Evolutionary conservation across 202 grass and related monocot genomes (phyloP).

Genomic region (Bolboschoenoplectus hybrid): DNA sequence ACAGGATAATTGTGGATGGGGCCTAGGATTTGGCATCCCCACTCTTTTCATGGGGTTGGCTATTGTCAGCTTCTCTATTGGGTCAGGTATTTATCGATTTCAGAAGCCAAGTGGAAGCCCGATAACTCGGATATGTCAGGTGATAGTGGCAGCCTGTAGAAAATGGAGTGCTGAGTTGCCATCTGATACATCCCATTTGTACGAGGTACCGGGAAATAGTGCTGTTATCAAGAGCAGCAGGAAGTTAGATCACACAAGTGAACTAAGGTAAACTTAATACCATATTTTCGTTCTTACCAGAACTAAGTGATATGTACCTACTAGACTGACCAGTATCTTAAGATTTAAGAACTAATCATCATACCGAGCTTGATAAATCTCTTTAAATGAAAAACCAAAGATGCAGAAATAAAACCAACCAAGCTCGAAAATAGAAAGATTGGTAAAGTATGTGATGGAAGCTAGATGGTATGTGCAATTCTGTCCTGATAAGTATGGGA

Average conservation of each 20-base stretch:
- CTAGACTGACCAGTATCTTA: conserved; percentile 6
- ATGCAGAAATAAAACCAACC: not conserved
- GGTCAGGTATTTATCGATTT: conserved; percentile 52
- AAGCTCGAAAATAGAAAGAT: not conserved
- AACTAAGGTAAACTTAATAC: conserved; percentile 21
- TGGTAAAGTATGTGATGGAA: not conserved
- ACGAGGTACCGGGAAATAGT: conserved; percentile 36
- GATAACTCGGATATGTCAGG: conserved; percentile 25
- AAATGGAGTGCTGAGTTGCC: conserved; percentile 44
- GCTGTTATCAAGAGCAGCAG: conserved; percentile 45
- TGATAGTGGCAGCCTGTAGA: not conserved
- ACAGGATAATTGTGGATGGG: conserved; percentile 68
- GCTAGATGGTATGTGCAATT: not conserved
- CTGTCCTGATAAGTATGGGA: not conserved
- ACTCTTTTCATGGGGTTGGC: conserved; percentile 42
- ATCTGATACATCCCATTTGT: conserved; percentile 46
- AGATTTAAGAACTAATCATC: conserved; percentile 26
- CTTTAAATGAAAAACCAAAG: not conserved
- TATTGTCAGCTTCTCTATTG: conserved; percentile 41
- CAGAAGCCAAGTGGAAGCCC: conserved; percentile 53
- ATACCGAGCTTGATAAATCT: not conserved
- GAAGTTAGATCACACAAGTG: conserved; percentile 45
- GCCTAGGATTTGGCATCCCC: conserved; percentile 51
- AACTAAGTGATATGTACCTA: not conserved
- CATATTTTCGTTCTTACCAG: not conserved